Base-by-base conservation (phyloP, 257 asterid genomes). In the Nicotiana tabacum region DNA sequence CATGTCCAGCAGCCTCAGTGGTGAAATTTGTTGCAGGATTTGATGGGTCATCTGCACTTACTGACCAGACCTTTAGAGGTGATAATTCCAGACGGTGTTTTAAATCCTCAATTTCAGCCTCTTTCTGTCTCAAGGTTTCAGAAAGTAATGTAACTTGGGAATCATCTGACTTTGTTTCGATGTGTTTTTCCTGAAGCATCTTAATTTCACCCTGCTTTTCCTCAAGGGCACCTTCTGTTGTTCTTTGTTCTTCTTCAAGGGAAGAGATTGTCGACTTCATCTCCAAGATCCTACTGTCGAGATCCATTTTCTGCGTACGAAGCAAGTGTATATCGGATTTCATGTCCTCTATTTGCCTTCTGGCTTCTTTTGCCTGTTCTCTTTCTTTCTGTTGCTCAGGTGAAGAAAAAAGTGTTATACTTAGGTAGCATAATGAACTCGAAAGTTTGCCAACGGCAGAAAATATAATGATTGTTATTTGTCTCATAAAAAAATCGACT, bases 231-330 rank as follows among this genome's bases (percentile, higher is more conserved):
- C 78, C 74, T 33, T 87, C 93, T 0, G 89, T 78, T 24, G 90
- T 56, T 83, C 66, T 84, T 56, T 89, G 94, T 70, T 94, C 97
- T n/a, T 92, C 92, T 77, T 83, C 84, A 12, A 94, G 93, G 76
- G 93, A 91, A 80, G 94, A 85, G 61, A 91, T 89, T 7, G 89
- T 88, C 2, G 98, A 91, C 58, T 87, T 91, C 97, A 93, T 84
- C 83, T 90, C 95, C n/a, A 51, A 13, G 77, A 92, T 46, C 78
- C 77, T 88, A 65, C 80, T 57, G 5, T 85, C 87, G 17, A 92
- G 91, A 15, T 90, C 91, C 61, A 76, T 78, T 21, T 90, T 94
- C 65, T 93, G 92, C 29, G 70, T 69, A 65, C 91, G 84, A 57
- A 90, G 93, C 61, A 68, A 84, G 66, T 83, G 74, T 53, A 88